These are phyloP conservation scores for Schizothecium vesticola DNA, from an alignment of 495 filamentous ascomycete genomes.

Conservation along the genomic window DNA sequence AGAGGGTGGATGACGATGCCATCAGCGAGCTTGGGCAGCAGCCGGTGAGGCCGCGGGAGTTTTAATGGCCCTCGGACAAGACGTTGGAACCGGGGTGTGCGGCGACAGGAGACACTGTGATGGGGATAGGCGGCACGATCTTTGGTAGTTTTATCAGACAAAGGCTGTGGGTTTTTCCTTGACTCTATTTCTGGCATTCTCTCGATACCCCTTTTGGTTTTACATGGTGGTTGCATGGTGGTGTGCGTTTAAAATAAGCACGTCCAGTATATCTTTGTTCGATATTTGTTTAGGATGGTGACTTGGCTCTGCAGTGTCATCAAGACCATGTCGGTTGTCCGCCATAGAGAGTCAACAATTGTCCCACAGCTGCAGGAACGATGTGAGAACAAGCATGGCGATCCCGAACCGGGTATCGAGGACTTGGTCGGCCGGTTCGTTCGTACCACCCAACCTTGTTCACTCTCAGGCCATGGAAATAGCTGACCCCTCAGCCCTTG, in stretches of 20 bases:
- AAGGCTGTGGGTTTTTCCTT: neutral
- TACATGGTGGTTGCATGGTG: neutral
- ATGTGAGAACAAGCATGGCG: too few relatives aligned
- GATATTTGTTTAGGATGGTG: neutral
- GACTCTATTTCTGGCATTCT: slow-evolving; percentile 9
- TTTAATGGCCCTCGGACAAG: neutral
- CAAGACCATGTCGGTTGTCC: neutral
- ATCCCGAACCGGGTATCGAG: too few relatives aligned
- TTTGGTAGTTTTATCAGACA: neutral
- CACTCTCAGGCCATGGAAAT: neutral
- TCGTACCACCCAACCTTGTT: too few relatives aligned
- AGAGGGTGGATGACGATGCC: slow-evolving; percentile 6
- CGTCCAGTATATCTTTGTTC: neutral
- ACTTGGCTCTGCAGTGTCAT: too few relatives aligned
- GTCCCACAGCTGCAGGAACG: too few relatives aligned
- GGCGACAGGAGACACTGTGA: neutral
- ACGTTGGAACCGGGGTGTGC: neutral
- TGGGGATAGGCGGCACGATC: neutral
- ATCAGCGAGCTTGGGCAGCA: slow-evolving; percentile 4
- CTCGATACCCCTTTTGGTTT: slow-evolving; percentile 10
- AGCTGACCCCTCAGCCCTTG: neutral
- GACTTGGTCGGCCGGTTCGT: too few relatives aligned
- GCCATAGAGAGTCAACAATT: neutral
- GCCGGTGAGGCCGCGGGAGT: slow-evolving; percentile 15
- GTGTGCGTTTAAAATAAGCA: neutral